Conservation (phyloP, 2,329 filamentous ascomycete species). For the Nigrograna mackinnonii region DNA sequence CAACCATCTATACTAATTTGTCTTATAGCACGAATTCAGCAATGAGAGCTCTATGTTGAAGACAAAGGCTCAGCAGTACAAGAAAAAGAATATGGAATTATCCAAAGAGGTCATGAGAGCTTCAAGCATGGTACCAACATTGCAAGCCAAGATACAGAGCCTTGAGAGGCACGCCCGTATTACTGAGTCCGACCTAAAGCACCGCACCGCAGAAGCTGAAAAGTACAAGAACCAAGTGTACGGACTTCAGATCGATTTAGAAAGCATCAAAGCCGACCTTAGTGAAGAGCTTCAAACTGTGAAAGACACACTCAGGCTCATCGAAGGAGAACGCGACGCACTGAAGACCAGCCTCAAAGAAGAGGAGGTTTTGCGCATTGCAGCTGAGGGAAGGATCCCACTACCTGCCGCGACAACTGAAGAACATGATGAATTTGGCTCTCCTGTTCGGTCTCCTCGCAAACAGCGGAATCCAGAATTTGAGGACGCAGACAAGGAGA, state of each 20-base stretch:
- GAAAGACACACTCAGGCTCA: slow-evolving; percentile 63
- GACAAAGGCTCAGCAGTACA: slow-evolving; percentile 28
- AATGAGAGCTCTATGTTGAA: slow-evolving; percentile 25
- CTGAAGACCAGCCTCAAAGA: slow-evolving; percentile 73
- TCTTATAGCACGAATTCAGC: slow-evolving; percentile 22
- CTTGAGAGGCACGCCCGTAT: slow-evolving; percentile 28
- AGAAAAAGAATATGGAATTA: slow-evolving; percentile 25
- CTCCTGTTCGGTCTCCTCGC: slow-evolving; percentile 57
- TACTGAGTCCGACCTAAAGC: slow-evolving; percentile 32
- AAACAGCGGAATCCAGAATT: slow-evolving; percentile 51
- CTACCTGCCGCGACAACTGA: slow-evolving; percentile 58
- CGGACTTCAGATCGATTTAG: slow-evolving; percentile 52
- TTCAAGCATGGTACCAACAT: slow-evolving; percentile 24
- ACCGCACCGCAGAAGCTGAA: slow-evolving; percentile 35
- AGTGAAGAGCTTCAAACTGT: slow-evolving; percentile 69
- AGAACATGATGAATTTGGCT: slow-evolving; percentile 64
- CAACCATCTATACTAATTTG: background rate
- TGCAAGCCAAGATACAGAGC: slow-evolving; percentile 31
- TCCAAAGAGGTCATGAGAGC: slow-evolving; percentile 26
- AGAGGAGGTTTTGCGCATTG: slow-evolving; percentile 73
- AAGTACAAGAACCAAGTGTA: slow-evolving; percentile 46
- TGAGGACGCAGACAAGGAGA: slow-evolving; percentile 50
- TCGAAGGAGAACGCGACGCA: slow-evolving; percentile 75
- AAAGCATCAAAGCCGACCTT: slow-evolving; percentile 65
- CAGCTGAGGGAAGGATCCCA: slow-evolving; percentile 71